Evolutionary conservation across 2,329 filamentous ascomycete genomes (phyloP).

Genomic region (Fusarium sp.): DNA sequence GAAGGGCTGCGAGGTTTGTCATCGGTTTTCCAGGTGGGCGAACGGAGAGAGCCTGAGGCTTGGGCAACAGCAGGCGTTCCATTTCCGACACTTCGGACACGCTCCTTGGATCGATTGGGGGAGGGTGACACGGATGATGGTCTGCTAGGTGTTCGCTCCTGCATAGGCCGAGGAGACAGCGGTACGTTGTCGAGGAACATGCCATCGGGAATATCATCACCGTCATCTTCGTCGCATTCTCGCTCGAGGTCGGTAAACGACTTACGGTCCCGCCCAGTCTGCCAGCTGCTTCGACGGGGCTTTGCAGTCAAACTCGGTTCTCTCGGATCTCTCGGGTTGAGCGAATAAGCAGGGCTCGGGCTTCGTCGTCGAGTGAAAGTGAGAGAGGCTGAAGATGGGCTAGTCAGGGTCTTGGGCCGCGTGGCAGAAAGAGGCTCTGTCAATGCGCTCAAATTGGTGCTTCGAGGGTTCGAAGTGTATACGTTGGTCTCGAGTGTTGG

Average conservation of each 20-base stretch:
- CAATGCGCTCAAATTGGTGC: conserved; percentile 57
- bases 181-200: conserved; percentile 85
- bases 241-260: conserved; percentile 76
- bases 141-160: conserved; percentile 65
- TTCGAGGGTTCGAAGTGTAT: conserved; percentile 62
- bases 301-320: conserved; percentile 55
- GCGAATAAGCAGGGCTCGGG: conserved; percentile 62
- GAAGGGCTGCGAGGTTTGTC: conserved; percentile 55
- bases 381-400: conserved; percentile 53
- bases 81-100: conserved; percentile 69
- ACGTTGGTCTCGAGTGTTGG: conserved; percentile 60
- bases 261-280: conserved; percentile 73
- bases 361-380: conserved; percentile 58
- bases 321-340: conserved; percentile 58
- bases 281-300: conserved; percentile 75
- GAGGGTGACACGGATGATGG: conserved; percentile 65
- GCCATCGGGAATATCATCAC: conserved; percentile 81
- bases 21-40: conserved; percentile 65
- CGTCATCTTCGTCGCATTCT: conserved; percentile 81
- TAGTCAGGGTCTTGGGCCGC: conserved; percentile 44
- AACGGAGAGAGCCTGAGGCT: conserved; percentile 70
- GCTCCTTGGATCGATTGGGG: conserved; percentile 64
- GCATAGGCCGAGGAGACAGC: conserved; percentile 75
- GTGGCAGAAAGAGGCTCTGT: conserved; percentile 50
- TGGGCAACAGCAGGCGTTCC: conserved; percentile 70